Conservation (phyloP, 331 rosid genomes). For the Prunus yedoensis region DNA sequence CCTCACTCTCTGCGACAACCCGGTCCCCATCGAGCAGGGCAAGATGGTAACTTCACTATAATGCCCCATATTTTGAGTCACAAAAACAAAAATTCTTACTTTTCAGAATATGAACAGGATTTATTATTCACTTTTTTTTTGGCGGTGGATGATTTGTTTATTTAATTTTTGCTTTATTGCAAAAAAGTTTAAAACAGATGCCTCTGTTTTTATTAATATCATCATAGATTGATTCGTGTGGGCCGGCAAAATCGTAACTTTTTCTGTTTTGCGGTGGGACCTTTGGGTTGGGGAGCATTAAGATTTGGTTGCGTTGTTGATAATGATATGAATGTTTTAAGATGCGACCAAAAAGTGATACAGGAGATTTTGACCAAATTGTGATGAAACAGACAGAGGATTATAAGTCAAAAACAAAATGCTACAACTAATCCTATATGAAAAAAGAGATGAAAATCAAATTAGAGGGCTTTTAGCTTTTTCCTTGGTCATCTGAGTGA, state of each 20-base stretch:
- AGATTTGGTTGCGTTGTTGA: background rate
- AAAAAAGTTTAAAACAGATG: no score
- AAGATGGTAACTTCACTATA: constrained; percentile 23
- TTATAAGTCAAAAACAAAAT: no score
- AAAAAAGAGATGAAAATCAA: background rate
- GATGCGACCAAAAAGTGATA: background rate
- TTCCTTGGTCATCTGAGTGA: background rate
- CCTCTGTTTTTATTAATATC: no score
- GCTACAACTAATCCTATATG: no score
- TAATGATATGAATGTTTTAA: background rate
- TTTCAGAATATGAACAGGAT: background rate
- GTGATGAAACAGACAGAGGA: background rate
- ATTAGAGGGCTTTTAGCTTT: background rate
- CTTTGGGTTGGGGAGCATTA: no score
- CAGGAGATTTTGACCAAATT: background rate
- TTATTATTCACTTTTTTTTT: background rate
- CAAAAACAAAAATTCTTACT: no score
- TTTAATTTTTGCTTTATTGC: no score
- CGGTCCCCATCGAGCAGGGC: constrained; percentile 37
- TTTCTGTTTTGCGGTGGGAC: no score
- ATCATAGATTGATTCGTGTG: no score
- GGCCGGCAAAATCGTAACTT: no score
- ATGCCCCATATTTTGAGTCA: background rate
- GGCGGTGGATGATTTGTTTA: background rate
- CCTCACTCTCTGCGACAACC: constrained; percentile 28